Percentiles rank a stretch among this genome's conserved stretches.
Evolutionary conservation across 331 rosid genomes (phyloP).

Genomic region (Saraca asoca): DNA sequence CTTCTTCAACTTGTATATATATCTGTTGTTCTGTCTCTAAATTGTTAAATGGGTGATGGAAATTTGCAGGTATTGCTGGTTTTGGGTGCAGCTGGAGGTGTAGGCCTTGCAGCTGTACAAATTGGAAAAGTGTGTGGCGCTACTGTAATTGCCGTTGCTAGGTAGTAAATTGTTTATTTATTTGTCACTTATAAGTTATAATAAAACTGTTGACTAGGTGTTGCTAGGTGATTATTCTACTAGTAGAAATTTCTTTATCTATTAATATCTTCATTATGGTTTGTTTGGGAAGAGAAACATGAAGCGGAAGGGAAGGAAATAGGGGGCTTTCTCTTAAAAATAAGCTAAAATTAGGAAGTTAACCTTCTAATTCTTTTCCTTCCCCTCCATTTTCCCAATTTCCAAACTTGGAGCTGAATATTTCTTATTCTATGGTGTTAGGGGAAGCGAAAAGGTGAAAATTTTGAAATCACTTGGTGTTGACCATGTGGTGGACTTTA

Average conservation of each 20-base stretch:
- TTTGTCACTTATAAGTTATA: neutral
- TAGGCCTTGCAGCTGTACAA: conserved; percentile 91
- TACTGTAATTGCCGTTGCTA: conserved; percentile 85
- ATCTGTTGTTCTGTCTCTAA: conserved; percentile 19
- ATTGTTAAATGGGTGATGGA: conserved; percentile 23
- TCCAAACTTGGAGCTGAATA: conserved; percentile 25
- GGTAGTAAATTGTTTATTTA: conserved; percentile 45
- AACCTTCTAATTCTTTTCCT: too few relatives aligned
- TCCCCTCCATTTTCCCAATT: too few relatives aligned
- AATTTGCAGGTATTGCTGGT: conserved; percentile 73
- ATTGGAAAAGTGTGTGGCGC: conserved; percentile 87
- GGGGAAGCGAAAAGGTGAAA: conserved; percentile 82
- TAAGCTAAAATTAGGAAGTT: too few relatives aligned
- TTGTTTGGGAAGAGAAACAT: too few relatives aligned
- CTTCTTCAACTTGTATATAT: neutral
- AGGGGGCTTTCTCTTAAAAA: too few relatives aligned
- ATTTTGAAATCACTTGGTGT: conserved; percentile 72
- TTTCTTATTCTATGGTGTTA: conserved; percentile 36
- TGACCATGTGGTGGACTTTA: conserved; percentile 89
- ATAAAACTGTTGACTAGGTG: neutral
- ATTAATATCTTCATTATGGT: neutral
- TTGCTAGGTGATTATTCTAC: too few relatives aligned
- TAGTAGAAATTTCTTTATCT: conserved; percentile 20
- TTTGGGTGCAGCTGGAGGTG: conserved; percentile 97
- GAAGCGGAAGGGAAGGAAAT: too few relatives aligned